Evolutionary conservation across 352 stramenopile species (phyloP).

Genomic region (Globisporangium carolinianum): DNA sequence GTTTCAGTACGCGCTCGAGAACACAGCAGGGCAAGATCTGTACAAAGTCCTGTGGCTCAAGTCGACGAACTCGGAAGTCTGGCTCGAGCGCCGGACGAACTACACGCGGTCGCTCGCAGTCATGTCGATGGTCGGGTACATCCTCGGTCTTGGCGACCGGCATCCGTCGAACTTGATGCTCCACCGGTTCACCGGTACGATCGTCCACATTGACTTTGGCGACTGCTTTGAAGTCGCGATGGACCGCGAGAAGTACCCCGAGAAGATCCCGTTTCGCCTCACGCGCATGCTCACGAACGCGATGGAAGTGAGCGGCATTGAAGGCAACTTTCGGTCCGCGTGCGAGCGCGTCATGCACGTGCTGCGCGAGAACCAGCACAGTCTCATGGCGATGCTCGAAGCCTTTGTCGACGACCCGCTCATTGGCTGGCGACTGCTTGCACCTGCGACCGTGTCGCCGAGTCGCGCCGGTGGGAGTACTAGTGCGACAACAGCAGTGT

Average conservation of each 20-base stretch:
- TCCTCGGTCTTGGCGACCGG: constrained; percentile 97
- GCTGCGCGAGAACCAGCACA: constrained; percentile 96
- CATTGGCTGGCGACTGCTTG: constrained; percentile 94
- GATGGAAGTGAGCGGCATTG: constrained; percentile 98
- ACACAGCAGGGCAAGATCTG: constrained; percentile 95
- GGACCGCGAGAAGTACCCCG: constrained; percentile 98
- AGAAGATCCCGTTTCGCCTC: constrained; percentile 98
- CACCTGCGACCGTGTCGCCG: constrained; percentile 48
- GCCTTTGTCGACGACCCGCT: constrained; percentile 99
- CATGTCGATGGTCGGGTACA: constrained; percentile 99
- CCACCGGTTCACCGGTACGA: constrained; percentile 94
- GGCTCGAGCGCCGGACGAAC: constrained; percentile 96
- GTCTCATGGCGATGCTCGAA: constrained; percentile 98
- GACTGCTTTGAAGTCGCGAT: constrained; percentile 98
- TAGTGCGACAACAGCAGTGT: not conserved
- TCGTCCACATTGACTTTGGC: constrained; percentile 97
- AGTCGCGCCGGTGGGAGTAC: constrained; percentile 20
- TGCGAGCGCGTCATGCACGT: constrained; percentile 98
- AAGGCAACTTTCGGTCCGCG: constrained; percentile 97
- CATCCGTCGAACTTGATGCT: constrained; percentile 99
- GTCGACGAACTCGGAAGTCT: constrained; percentile 97
- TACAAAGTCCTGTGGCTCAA: constrained; percentile 96
- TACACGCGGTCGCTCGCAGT: constrained; percentile 97
- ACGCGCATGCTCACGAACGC: constrained; percentile 98
- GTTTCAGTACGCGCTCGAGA: constrained; percentile 91